Conservation (phyloP, 2,329 filamentous ascomycete species). For the Graphilbum sp. region DNA sequence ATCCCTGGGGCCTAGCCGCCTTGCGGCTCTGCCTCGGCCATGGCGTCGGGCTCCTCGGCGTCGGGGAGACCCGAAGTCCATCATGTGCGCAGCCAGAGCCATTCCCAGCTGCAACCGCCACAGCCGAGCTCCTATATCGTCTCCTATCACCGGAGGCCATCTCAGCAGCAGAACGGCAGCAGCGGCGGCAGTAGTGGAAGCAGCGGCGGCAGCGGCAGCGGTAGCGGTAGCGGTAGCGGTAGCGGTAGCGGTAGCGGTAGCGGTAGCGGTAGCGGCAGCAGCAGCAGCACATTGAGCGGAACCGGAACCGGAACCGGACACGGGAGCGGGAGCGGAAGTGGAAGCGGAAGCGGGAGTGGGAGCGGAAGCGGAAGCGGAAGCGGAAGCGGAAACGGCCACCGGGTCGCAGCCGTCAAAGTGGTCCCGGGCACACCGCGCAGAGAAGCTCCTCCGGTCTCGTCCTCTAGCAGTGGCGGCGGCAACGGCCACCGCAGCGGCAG, state of each 20-base stretch:
- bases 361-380: background rate
- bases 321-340: background rate
- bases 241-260: background rate
- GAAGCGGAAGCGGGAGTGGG: background rate
- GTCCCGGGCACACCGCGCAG: constrained; percentile 11
- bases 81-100: background rate
- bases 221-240: background rate
- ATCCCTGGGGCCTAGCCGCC: no score
- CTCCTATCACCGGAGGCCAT: background rate
- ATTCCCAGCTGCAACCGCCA: background rate
- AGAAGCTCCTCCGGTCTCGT: no score
- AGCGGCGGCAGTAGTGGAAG: background rate
- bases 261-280: background rate
- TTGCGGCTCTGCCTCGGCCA: no score
- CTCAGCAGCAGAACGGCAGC: constrained; percentile 3
- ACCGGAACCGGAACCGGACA: constrained; percentile 1
- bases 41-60: background rate
- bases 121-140: background rate
- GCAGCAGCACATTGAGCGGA: background rate
- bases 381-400: background rate
- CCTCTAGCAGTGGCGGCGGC: constrained; percentile 1
- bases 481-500: constrained; percentile 2
- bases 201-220: background rate
- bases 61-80: background rate
- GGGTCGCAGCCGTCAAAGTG: constrained; percentile 7